Evolutionary conservation across 2,329 filamentous ascomycete species (phyloP), one percentile per base, ranked within the genome.

Genomic region (Xylariaceae sp.): DNA sequence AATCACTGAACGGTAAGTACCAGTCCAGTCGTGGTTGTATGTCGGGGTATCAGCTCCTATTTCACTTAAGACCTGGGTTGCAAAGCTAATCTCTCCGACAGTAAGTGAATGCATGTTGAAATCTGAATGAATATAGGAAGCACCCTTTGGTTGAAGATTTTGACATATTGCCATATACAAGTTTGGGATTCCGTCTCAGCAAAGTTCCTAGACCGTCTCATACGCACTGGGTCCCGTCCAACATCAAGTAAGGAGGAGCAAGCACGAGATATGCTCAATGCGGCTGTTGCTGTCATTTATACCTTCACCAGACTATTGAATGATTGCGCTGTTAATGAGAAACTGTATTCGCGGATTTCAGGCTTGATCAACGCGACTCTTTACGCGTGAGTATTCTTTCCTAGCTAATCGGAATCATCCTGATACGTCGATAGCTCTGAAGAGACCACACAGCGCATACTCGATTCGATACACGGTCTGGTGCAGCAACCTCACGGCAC

Each of bases 181-280:
- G 22, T 86, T 39, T 88, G 85, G 85, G 67, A 73, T 32, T 74
- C 75, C 31, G 73, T 88, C 18, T 77, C 83, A 3, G 69, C 78
- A 54, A 84, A 75, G 52, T 88, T 87, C 58, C 65, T 88, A 2
- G 82, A 85, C 63, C 75, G 83, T 17, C 68, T 88, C 10, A 68
- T 88, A 38, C 73, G 73, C 51, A 80, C 83, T 0, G 76, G 78
- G 27, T 72, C 72, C 3, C 62, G 59, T 15, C 39, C 59, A 2
- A 54, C 66, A 19, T 62, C 65, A 5, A 65, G 61, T 4, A 68
- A 67, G 3, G 68, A 67, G 39, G 66, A 72, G 18, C 73, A 84
- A 53, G 71, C 75, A 11, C 76, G 71, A 51, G 75, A 82, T 52
- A 85, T 87, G 81, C 69, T 85, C 10, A 77, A 82, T 57, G 69